phyloP scores from a whole-genome alignment of 139 green algal genomes.

The Auxenochlorella protothecoides region DNA sequence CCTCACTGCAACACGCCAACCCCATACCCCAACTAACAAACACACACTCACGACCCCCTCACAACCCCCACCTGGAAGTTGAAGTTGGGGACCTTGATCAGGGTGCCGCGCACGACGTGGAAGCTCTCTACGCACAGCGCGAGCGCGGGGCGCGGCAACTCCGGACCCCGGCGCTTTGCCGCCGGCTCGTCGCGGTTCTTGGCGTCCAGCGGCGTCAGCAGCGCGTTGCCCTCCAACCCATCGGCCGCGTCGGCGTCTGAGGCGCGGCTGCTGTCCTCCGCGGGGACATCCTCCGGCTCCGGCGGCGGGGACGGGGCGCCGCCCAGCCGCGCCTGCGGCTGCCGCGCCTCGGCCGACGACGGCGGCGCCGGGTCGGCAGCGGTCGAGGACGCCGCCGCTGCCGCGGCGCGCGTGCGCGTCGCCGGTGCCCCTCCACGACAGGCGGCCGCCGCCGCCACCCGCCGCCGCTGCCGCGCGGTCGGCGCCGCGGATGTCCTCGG shows the following conservation, averaged over 20 bases:
- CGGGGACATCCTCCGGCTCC: no score
- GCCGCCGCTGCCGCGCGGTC: neutral
- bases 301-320: no score
- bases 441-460: neutral
- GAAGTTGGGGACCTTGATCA: constrained; percentile 20
- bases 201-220: neutral
- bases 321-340: no score
- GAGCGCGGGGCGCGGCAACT: neutral
- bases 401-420: no score
- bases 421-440: no score
- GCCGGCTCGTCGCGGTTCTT: neutral
- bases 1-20: no score
- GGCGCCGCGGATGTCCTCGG: neutral
- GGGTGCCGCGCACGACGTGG: constrained; percentile 1
- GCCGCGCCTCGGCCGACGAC: no score
- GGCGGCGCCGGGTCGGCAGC: no score
- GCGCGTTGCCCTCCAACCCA: neutral
- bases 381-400: no score
- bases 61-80: constrained; percentile 3
- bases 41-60: neutral
- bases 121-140: constrained; percentile 11
- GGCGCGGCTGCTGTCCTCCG: no score
- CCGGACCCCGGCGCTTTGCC: neutral
- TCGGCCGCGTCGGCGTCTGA: no score
- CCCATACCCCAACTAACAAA: no score